Percentiles rank a stretch among this genome's conserved stretches.
These are phyloP conservation scores for Colletotrichum salicis DNA, from an alignment of 2,329 filamentous ascomycete genomes.

Conservation along the genomic window DNA sequence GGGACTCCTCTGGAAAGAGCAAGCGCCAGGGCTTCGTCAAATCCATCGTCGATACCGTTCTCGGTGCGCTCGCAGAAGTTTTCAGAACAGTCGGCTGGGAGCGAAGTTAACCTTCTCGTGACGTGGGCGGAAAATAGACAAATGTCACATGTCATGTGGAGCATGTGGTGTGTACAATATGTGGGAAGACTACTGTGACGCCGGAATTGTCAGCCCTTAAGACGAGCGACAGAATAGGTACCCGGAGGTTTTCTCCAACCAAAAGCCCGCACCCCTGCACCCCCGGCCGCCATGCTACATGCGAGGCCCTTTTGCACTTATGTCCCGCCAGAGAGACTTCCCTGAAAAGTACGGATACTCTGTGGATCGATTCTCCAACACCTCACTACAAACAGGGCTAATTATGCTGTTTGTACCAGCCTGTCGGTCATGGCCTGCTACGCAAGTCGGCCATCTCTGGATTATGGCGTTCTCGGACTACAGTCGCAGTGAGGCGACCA, in stretches of 20 bases:
- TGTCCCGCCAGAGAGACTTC: no score
- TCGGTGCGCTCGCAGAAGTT: conserved; percentile 62
- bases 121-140: background rate
- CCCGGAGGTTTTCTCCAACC: background rate
- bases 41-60: conserved; percentile 68
- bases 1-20: conserved; percentile 57
- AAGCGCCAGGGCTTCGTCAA: conserved; percentile 74
- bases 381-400: background rate
- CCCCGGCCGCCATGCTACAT: background rate
- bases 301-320: background rate
- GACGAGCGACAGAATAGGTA: conserved; percentile 1
- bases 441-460: background rate
- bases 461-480: background rate
- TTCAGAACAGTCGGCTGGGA: conserved; percentile 34
- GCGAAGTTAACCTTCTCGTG: conserved; percentile 23
- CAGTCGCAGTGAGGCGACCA: background rate
- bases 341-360: no score
- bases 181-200: background rate
- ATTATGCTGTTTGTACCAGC: background rate
- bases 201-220: background rate
- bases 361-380: no score
- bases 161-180: conserved; percentile 14
- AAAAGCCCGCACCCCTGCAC: no score
- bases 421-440: background rate
- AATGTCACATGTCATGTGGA: background rate